Conservation (phyloP, 495 filamentous ascomycete species). For the Penicillium desertorum region DNA sequence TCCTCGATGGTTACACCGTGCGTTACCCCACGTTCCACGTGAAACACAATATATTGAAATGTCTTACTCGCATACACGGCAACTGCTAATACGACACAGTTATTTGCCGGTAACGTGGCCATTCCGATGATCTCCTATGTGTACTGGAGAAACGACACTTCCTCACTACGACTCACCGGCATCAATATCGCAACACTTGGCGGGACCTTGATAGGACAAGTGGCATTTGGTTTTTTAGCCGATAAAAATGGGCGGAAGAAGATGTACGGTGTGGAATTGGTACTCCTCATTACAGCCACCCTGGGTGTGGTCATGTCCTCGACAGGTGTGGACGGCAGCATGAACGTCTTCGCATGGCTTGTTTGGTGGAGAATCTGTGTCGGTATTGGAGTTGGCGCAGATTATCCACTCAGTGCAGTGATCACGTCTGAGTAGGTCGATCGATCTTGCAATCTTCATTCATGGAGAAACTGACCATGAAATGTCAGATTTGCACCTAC, state of each 20-base stretch:
- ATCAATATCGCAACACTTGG: constrained; percentile 62
- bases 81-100: constrained; percentile 27
- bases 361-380: constrained; percentile 59
- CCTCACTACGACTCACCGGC: constrained; percentile 39
- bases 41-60: background rate
- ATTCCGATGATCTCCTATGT: constrained; percentile 61
- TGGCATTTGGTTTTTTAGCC: constrained; percentile 62
- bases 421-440: constrained; percentile 58
- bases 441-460: background rate
- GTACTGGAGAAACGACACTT: constrained; percentile 54
- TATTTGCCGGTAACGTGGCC: constrained; percentile 65
- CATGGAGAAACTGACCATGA: constrained; percentile 11
- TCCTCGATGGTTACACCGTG: constrained; percentile 69
- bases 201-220: constrained; percentile 59
- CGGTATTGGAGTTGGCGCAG: constrained; percentile 58
- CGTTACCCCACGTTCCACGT: constrained; percentile 10
- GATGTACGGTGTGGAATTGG: constrained; percentile 64
- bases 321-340: constrained; percentile 41
- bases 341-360: constrained; percentile 57
- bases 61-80: background rate
- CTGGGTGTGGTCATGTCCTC: constrained; percentile 55
- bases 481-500: constrained; percentile 55
- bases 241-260: constrained; percentile 61
- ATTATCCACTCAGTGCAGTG: constrained; percentile 58
- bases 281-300: constrained; percentile 56